Conservation (phyloP, 2,329 filamentous ascomycete genomes). For the Penicillium paneum region DNA sequence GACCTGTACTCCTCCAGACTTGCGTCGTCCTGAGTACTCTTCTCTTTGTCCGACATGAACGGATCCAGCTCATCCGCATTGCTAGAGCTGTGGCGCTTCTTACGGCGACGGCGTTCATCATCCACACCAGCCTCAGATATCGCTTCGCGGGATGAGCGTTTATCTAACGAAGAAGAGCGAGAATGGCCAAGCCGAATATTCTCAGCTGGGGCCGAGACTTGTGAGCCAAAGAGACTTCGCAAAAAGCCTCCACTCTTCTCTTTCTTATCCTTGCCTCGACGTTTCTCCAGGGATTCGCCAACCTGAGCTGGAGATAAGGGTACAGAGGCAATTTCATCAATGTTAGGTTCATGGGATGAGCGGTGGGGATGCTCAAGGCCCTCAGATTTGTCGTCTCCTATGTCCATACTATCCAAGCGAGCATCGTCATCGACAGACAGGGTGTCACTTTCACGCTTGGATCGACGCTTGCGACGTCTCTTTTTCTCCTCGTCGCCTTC, state of each 20-base stretch:
- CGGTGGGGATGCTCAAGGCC: slow-evolving; percentile 14
- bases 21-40: slow-evolving; percentile 41
- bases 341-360: slow-evolving; percentile 12
- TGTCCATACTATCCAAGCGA: slow-evolving; percentile 16
- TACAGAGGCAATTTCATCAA: slow-evolving; percentile 40
- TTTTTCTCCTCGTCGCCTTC: slow-evolving; percentile 23
- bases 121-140: slow-evolving; percentile 40
- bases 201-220: slow-evolving; percentile 32
- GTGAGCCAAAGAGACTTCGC: slow-evolving; percentile 39
- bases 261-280: slow-evolving; percentile 33
- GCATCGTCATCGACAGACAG: slow-evolving; percentile 18
- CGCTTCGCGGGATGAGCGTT: slow-evolving; percentile 30
- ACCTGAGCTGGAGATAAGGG: slow-evolving; percentile 33
- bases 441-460: slow-evolving; percentile 25
- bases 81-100: slow-evolving; percentile 40
- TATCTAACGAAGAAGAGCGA: slow-evolving; percentile 28
- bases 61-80: slow-evolving; percentile 46
- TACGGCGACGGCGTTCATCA: slow-evolving; percentile 44
- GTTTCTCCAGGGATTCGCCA: slow-evolving; percentile 32
- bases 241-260: slow-evolving; percentile 35
- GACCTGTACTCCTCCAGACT: slow-evolving; percentile 34
- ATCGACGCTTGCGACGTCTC: slow-evolving; percentile 27
- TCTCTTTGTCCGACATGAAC: slow-evolving; percentile 46
- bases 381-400: slow-evolving; percentile 26
- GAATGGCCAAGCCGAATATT: slow-evolving; percentile 4